Evolutionary conservation across 140 eudicot genomes (phyloP), one percentile per base, ranked within the genome.

Genomic region (Flaveria floridana): DNA sequence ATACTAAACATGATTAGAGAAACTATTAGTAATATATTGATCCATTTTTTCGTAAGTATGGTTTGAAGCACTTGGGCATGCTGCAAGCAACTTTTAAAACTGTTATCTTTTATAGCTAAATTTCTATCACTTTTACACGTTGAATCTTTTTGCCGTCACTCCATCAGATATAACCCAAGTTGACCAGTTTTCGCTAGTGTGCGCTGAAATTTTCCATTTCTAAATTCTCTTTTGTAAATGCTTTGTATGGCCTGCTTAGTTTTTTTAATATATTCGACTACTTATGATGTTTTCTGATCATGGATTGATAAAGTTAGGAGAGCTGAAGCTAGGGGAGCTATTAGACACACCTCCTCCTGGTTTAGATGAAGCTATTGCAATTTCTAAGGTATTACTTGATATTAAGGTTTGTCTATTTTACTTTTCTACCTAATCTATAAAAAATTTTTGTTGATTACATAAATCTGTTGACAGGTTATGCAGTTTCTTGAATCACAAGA

Each of bases 291-390:
- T 53, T 71, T 61, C 59, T 37, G 0, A 73, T 76, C 21, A 41
- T 44, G 75, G 73, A 69, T 70, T 83, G 78, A 48, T 7, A 15
- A 63, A 94, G 97, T 75, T 94, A 39, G 99, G 97, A 79, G 99
- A 90, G 68, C 80, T 94, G 81, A 94, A 94, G 83, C 90, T 94
- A 57, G 97, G 97, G 65, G 99, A 94, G 85, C 87, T 94, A 74
- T 80, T 94, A 85, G 97, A 94, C 77, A 86, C 97, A 26, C 97
- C 99, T 82, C 99, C 99, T 57, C 99, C 99, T 41, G 99, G 99
- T 66, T 79, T 94, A 46, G 99, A 94, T 62, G 99, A 90, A 85
- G 99, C 99, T 63, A 82, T 90, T 88, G 97, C 99, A 61, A 90
- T 94, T 74, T 87, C 97, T 46, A 88, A 87, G 95, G 97, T 83